Evolutionary conservation across 139 green algal species (phyloP).

Genomic region (Ulvella scutata): DNA sequence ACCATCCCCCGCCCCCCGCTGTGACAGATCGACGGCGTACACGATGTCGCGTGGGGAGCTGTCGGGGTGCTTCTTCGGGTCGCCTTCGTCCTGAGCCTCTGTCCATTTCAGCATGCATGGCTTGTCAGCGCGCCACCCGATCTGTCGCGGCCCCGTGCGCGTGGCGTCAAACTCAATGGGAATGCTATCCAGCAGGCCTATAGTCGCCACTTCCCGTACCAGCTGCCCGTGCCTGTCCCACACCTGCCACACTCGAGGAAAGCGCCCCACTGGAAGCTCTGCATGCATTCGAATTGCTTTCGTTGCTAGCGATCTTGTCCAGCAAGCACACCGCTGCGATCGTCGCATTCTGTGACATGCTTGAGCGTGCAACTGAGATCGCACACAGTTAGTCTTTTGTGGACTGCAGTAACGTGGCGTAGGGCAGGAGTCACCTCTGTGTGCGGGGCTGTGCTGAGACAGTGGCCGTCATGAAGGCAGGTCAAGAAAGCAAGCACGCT

Average conservation of each 20-base stretch:
- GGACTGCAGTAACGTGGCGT: too few species aligned
- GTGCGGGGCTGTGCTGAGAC: too few species aligned
- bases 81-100: constrained; percentile 75
- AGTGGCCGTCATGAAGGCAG: too few species aligned
- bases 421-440: too few species aligned
- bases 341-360: too few species aligned
- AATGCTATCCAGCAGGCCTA: constrained; percentile 91
- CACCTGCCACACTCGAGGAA: background rate
- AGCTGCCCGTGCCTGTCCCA: constrained; percentile 17
- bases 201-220: constrained; percentile 53
- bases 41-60: constrained; percentile 83
- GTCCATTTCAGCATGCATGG: constrained; percentile 64
- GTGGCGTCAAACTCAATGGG: constrained; percentile 74
- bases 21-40: constrained; percentile 41
- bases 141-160: constrained; percentile 44
- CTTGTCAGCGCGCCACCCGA: constrained; percentile 81
- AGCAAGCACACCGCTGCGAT: too few species aligned
- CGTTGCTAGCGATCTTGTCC: too few species aligned
- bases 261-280: background rate
- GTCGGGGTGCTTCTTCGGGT: constrained; percentile 43
- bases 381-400: too few species aligned
- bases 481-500: too few species aligned
- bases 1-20: background rate
- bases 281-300: too few species aligned
- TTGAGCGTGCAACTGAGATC: too few species aligned